These are phyloP conservation scores for Lunularia cruciata DNA, from an alignment of 225 moss, liverwort and hornwort species.

Conservation along the genomic window DNA sequence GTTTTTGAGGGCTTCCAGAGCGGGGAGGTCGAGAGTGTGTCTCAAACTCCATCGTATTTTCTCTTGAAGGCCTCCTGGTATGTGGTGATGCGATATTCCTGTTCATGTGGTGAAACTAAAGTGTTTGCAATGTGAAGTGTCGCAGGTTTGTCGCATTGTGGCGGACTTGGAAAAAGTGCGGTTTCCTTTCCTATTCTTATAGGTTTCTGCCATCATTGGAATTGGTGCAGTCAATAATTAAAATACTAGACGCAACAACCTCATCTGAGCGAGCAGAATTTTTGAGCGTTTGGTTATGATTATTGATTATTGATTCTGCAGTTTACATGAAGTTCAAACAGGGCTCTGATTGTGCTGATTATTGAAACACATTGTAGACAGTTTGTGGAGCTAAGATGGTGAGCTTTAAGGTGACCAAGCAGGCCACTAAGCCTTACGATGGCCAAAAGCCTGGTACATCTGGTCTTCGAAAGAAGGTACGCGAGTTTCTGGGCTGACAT, in stretches of 20 bases:
- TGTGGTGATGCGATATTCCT: too few relatives aligned
- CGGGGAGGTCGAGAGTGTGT: background rate
- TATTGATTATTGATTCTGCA: background rate
- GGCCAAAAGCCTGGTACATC: conserved; percentile 99
- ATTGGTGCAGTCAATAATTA: background rate
- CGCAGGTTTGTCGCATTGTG: background rate
- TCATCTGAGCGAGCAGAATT: background rate
- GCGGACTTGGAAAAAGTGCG: too few relatives aligned
- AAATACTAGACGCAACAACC: background rate
- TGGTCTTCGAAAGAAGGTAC: conserved; percentile 92
- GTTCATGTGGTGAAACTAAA: background rate
- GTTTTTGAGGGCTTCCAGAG: too few relatives aligned
- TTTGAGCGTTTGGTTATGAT: background rate
- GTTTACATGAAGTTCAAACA: background rate
- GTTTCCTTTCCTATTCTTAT: too few relatives aligned
- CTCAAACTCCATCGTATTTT: background rate
- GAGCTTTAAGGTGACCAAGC: conserved; percentile 68
- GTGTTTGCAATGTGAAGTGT: too few relatives aligned
- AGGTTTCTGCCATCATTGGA: background rate
- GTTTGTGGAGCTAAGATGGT: conserved; percentile 49
- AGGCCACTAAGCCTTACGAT: conserved; percentile 83
- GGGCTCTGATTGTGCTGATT: background rate
- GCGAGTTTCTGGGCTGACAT: background rate
- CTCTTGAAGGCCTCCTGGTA: background rate
- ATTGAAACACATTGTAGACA: background rate